Evolutionary conservation across 257 asterid genomes (phyloP), one percentile per base, ranked within the genome.

Genomic region (Solanum appendiculatum): DNA sequence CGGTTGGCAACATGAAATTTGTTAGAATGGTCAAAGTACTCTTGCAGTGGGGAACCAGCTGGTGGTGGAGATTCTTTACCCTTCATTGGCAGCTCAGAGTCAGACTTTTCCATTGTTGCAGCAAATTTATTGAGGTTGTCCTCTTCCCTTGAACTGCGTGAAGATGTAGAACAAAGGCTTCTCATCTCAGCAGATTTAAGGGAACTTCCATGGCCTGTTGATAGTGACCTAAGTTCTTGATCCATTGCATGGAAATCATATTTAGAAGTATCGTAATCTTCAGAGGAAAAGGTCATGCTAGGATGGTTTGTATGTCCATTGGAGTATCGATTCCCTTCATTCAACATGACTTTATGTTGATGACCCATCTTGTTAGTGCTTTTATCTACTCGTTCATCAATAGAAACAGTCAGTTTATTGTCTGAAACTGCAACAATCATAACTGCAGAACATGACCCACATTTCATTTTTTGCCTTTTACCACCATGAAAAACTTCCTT

Each of bases 361-460:
- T 88, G 54, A 73, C 87, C 93, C 48, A 78, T 87, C 87, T 86
- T 82, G 33, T 80, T 64, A 48, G 88, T 78, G 86, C 70, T 84
- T 77, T 87, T 89, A 86, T 89, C 70, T 27, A 72, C 90, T 87
- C 90, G 96, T 33, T 64, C 91, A 86, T 89, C 88, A 36, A 56
- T 77, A 33, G 94, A 91, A 85, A 91, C 75, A 21, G 87, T 86
- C 58, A 94, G 91, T 39, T 82, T 90, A 86, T 89, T 93, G 86
- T 87, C 42, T 56, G 92, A 88, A 86, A 94, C 91, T 23, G 89
- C 86, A 23, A 93, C 86, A 73, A 84, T 81, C 40, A 94, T 89
- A 33, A 94, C 88, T 2, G 93, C 88, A 33, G 96, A 91, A 93
- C 99, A 97, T 2, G 93, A 91, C 73, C 97, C 97, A 37, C 99